phyloP scores from a whole-genome alignment of 345 rosid genomes.

The Leavenworthia alabamica region DNA sequence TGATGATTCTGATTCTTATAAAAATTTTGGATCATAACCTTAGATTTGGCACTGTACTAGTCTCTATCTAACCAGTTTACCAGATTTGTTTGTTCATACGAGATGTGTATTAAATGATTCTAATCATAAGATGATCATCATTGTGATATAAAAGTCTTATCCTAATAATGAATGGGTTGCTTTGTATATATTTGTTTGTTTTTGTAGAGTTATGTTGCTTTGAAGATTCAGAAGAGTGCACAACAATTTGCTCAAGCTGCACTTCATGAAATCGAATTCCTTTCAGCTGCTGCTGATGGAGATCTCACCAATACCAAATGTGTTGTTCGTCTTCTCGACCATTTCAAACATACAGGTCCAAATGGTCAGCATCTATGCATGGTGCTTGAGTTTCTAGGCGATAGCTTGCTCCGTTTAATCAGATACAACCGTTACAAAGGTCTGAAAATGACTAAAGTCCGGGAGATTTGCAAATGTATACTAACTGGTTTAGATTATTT shows the following conservation, averaged over 20 bases:
- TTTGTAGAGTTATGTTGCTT: slow-evolving; percentile 71
- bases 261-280: slow-evolving; percentile 85
- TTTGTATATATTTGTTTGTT: neutral
- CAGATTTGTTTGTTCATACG: neutral
- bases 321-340: slow-evolving; percentile 72
- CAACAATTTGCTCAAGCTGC: slow-evolving; percentile 96
- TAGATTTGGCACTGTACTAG: slow-evolving; percentile 3
- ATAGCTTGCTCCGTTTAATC: slow-evolving; percentile 81
- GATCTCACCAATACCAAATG: slow-evolving; percentile 61
- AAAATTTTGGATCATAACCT: neutral
- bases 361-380: slow-evolving; percentile 93
- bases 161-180: neutral
- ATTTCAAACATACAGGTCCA: slow-evolving; percentile 87
- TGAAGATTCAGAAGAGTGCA: slow-evolving; percentile 97
- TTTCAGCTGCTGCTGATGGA: slow-evolving; percentile 59
- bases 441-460: slow-evolving; percentile 59
- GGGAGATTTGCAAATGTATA: slow-evolving; percentile 88
- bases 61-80: neutral
- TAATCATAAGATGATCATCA: neutral
- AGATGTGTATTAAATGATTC: neutral
- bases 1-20: neutral
- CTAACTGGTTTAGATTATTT: slow-evolving; percentile 77
- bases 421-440: slow-evolving; percentile 76
- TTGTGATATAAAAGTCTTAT: neutral
- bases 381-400: slow-evolving; percentile 98